phyloP scores from a whole-genome alignment of 176 grass and related monocot species.

The Cenchrus fungigraminus region DNA sequence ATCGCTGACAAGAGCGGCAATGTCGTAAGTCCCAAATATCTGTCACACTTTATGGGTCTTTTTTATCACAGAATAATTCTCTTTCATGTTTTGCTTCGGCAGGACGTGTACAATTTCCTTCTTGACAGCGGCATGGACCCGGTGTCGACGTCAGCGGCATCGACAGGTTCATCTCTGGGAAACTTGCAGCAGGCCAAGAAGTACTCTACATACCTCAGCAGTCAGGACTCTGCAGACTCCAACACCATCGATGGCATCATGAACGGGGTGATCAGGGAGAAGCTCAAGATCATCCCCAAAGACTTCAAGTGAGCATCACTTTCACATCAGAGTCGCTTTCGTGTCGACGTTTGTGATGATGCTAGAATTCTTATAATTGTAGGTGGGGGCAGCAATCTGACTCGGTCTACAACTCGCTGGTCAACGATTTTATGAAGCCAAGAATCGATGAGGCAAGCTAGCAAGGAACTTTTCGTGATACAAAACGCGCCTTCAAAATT shows the following conservation, averaged over 20 bases:
- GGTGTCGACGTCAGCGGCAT: constrained; percentile 9
- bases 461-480: not conserved
- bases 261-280: constrained; percentile 79
- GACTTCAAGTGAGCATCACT: constrained; percentile 28
- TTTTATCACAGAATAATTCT: not conserved
- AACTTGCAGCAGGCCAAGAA: not conserved
- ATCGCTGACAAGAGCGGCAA: constrained; percentile 56
- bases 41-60: no score
- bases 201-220: constrained; percentile 62
- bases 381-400: constrained; percentile 35
- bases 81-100: not conserved
- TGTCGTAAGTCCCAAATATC: constrained; percentile 47
- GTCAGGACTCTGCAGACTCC: constrained; percentile 27
- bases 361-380: not conserved
- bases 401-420: constrained; percentile 57
- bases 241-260: constrained; percentile 54
- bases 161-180: not conserved
- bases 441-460: constrained; percentile 64
- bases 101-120: constrained; percentile 91
- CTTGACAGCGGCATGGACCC: constrained; percentile 68
- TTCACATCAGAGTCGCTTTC: not conserved
- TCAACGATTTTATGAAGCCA: constrained; percentile 86
- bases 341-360: not conserved
- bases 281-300: constrained; percentile 82
- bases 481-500: not conserved